phyloP scores from a whole-genome alignment of 1,139 yeast genomes.

The Candida albicans region DNA sequence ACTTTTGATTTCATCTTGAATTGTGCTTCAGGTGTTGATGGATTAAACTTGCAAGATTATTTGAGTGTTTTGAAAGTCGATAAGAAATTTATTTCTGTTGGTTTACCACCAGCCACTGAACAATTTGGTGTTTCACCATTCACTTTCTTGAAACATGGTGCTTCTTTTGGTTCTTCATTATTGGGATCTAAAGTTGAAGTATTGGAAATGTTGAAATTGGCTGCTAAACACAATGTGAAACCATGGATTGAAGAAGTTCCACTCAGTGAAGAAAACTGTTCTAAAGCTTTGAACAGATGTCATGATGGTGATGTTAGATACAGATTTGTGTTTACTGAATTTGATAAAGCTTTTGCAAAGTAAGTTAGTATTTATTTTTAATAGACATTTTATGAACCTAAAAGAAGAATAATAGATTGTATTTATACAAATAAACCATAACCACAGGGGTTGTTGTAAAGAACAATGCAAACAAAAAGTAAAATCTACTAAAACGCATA shows the following conservation, averaged over 20 bases:
- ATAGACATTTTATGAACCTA: background rate
- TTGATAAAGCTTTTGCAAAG: constrained; percentile 40
- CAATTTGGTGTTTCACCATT: constrained; percentile 27
- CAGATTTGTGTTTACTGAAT: constrained; percentile 61
- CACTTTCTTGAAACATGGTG: constrained; percentile 29
- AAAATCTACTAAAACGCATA: background rate
- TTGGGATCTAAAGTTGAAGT: constrained; percentile 42
- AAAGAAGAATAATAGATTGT: background rate
- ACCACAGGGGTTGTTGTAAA: constrained; percentile 1
- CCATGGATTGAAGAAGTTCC: constrained; percentile 47
- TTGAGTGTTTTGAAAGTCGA: constrained; percentile 39
- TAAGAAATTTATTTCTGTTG: constrained; percentile 54
- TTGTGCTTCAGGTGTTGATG: constrained; percentile 47
- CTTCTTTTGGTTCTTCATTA: constrained; percentile 32
- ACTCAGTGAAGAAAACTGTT: constrained; percentile 31
- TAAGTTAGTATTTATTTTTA: background rate
- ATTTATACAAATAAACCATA: background rate
- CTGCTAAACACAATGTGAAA: constrained; percentile 38
- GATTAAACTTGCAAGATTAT: constrained; percentile 30
- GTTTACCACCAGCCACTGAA: constrained; percentile 44
- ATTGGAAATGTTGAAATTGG: constrained; percentile 37
- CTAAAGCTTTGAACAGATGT: constrained; percentile 32
- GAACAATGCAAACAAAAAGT: background rate
- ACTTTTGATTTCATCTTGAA: constrained; percentile 49
- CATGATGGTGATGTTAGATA: constrained; percentile 57